Conservation (phyloP, 2,329 filamentous ascomycete species). For the Cercospora canescens region DNA sequence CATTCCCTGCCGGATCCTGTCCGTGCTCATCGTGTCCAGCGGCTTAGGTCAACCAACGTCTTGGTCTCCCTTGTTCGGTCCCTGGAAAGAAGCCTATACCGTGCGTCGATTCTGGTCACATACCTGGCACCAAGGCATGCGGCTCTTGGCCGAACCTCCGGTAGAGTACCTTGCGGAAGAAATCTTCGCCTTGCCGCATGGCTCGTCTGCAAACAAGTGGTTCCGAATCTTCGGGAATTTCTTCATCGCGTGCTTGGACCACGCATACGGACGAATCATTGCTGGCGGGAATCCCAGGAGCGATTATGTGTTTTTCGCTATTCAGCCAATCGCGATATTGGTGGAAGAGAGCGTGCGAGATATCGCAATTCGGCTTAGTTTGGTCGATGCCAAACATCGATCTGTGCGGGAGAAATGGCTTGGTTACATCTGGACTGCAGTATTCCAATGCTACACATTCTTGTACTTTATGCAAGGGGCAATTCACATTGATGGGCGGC, state of each 20-base stretch:
- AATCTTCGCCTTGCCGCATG: background rate
- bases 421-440: background rate
- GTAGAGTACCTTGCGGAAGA: background rate
- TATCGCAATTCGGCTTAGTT: background rate
- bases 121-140: conserved; percentile 8
- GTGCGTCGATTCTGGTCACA: conserved; percentile 6
- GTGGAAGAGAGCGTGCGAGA: background rate
- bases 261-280: conserved; percentile 4
- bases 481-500: background rate
- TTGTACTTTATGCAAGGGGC: conserved; percentile 5
- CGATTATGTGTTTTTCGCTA: background rate
- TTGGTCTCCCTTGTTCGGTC: conserved; percentile 1
- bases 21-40: background rate
- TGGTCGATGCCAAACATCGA: background rate
- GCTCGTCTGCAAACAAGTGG: background rate
- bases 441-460: conserved; percentile 4
- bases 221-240: background rate
- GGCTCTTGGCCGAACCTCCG: background rate
- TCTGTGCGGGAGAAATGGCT: background rate
- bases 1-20: conserved; percentile 1
- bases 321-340: conserved; percentile 1
- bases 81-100: background rate
- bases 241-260: conserved; percentile 6
- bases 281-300: background rate
- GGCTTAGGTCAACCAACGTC: background rate